phyloP scores from a whole-genome alignment of 139 green algal species.

The Desmodesmus armatus region DNA sequence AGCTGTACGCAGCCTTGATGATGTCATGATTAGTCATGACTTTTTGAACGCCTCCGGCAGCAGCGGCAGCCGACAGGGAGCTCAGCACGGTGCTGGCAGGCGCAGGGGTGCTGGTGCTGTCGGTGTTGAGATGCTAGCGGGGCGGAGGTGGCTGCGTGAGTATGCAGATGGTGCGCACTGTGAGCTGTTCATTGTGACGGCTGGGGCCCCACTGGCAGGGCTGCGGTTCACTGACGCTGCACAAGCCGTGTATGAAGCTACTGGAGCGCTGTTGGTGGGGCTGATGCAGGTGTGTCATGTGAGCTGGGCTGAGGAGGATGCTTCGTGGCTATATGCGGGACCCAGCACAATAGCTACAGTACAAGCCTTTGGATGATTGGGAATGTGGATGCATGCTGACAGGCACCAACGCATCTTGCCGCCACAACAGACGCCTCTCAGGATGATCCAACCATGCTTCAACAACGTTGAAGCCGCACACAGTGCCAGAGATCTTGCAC shows the following conservation, averaged over 20 bases:
- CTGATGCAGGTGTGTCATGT: conserved; percentile 23
- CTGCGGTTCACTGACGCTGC: conserved; percentile 28
- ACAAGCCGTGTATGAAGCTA: conserved; percentile 60
- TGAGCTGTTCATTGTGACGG: conserved; percentile 24
- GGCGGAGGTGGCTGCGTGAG: conserved; percentile 76
- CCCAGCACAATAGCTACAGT: too few relatives aligned
- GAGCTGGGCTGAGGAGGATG: too few relatives aligned
- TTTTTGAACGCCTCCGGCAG: too few relatives aligned
- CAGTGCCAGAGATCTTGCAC: not conserved
- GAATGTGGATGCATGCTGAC: too few relatives aligned
- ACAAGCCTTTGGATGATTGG: too few relatives aligned
- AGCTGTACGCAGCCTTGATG: too few relatives aligned
- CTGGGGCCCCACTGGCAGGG: conserved; percentile 22
- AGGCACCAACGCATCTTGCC: too few relatives aligned
- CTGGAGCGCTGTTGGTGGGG: conserved; percentile 56
- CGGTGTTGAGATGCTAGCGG: conserved; percentile 52
- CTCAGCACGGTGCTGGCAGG: not conserved
- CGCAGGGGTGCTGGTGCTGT: not conserved
- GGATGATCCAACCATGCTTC: too few relatives aligned
- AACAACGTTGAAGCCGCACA: not conserved
- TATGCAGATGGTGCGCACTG: conserved; percentile 80
- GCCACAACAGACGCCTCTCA: too few relatives aligned
- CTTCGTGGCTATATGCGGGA: too few relatives aligned
- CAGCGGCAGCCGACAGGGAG: not conserved
- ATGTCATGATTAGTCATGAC: too few relatives aligned